A percentile compares a stretch with the other conserved stretches of the same genome.
Conservation (phyloP, 768 basidiomycete genomes). For the Rickenella mellea region DNA sequence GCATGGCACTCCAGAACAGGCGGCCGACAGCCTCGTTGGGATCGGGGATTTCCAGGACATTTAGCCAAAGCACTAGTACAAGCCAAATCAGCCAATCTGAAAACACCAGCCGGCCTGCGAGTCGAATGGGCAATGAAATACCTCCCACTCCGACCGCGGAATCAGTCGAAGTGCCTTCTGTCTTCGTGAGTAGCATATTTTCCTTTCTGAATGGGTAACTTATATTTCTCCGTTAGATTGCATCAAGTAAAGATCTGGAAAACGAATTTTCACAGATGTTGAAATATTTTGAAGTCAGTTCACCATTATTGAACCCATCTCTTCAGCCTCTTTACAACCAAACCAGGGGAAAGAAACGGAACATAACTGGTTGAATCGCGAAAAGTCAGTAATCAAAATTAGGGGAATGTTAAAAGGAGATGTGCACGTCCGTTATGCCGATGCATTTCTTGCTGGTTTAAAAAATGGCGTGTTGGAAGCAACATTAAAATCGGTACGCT, state of each 20-base stretch:
- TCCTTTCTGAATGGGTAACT: conserved; percentile 1
- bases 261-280: conserved; percentile 74
- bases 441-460: conserved; percentile 64
- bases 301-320: conserved; percentile 1
- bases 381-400: conserved; percentile 65
- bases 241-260: conserved; percentile 78
- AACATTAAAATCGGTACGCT: conserved; percentile 74
- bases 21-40: conserved; percentile 31
- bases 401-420: conserved; percentile 88
- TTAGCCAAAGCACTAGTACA: conserved; percentile 21
- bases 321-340: not conserved
- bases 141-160: conserved; percentile 1
- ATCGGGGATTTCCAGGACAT: conserved; percentile 29
- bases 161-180: conserved; percentile 41
- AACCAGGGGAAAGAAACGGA: conserved; percentile 90
- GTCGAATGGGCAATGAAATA: conserved; percentile 2
- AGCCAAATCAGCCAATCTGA: no score
- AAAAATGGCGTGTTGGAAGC: conserved; percentile 75
- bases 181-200: conserved; percentile 47
- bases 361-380: conserved; percentile 86
- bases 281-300: conserved; percentile 67
- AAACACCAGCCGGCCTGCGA: not conserved
- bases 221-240: conserved; percentile 41
- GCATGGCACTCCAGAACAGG: conserved; percentile 49
- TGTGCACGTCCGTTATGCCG: conserved; percentile 62